Evolutionary conservation across 495 filamentous ascomycete genomes (phyloP).

Genomic region (Tuber calosporum): DNA sequence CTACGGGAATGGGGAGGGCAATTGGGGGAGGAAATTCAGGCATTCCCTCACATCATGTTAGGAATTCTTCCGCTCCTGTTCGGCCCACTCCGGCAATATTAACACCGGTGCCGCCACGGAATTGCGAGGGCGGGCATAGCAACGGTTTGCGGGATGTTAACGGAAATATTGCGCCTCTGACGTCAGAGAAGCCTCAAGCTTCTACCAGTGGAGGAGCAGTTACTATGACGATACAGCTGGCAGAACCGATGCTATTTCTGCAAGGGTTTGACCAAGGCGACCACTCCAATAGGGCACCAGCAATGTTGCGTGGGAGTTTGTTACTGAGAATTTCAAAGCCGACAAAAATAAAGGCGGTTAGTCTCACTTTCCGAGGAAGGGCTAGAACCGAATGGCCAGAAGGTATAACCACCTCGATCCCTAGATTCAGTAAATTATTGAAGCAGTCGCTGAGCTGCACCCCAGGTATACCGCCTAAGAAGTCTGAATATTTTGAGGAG

Average conservation of each 20-base stretch:
- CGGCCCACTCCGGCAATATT: conserved; percentile 5
- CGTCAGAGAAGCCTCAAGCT: conserved; percentile 49
- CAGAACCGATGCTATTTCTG: conserved; percentile 83
- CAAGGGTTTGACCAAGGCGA: conserved; percentile 85
- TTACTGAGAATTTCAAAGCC: conserved; percentile 77
- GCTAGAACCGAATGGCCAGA: conserved; percentile 95
- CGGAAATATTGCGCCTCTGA: conserved; percentile 19
- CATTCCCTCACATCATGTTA: conserved; percentile 37
- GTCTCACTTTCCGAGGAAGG: conserved; percentile 74
- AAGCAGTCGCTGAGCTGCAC: conserved; percentile 18
- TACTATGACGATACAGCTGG: conserved; percentile 50
- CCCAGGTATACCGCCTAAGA: conserved; percentile 78
- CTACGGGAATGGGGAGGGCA: conserved; percentile 9
- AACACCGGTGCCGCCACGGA: conserved; percentile 6
- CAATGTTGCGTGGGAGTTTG: conserved; percentile 79
- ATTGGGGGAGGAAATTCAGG: conserved; percentile 41
- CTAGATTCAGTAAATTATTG: background rate
- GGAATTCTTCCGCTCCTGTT: conserved; percentile 23
- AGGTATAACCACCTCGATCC: conserved; percentile 48
- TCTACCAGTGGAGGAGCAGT: conserved; percentile 49
- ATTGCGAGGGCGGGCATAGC: conserved; percentile 3
- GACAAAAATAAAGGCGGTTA: conserved; percentile 90
- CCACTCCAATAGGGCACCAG: conserved; percentile 59
- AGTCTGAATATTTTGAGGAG: conserved; percentile 74
- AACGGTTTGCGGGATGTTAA: conserved; percentile 11